Evolutionary conservation across 2,329 filamentous ascomycete species (phyloP), one percentile per base, ranked within the genome.

Genomic region (Pseudocercospora musae): DNA sequence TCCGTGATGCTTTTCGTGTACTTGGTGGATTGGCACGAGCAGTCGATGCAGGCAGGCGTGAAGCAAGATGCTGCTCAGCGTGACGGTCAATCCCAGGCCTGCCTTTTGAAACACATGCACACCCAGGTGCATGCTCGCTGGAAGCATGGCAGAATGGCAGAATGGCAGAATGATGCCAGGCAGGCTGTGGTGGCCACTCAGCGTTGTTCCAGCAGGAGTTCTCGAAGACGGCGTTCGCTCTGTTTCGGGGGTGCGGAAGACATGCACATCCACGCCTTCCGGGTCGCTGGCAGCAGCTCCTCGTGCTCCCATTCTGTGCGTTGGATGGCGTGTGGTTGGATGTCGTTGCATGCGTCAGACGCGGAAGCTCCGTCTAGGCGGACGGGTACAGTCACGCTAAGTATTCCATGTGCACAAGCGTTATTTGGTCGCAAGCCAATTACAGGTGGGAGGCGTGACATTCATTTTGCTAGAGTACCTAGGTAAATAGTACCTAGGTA

Each of bases 221-320:
- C 59, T 68, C 59, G 66, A 66, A 67, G 59, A 46, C 66, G 58
- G 67, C 62, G 49, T 58, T 65, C 63, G 65, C 7, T 64, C 57
- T 67, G 65, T 64, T 68, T 69, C 66, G 65, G 64, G 65, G 62
- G 46, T 58, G 46, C 59, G 57, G 59, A 57, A 57, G 65, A 62
- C n/a, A 57, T 58, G 54, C 62, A 62, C 63, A 63, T 57, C 58
- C 60, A 64, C 21, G 58, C 56, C 62, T 57, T 60, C 62, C 68
- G 64, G 60, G 65, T 64, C 25, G 66, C 56, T 50, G 60, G n/a
- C n/a, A n/a, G n/a, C n/a, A n/a, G n/a, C 62, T 57, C 40, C 37
- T 58, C 54, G 50, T 33, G 48, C 46, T 40, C 37, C 52, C 56
- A 25, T 53, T n/a, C 44, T 21, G 57, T 58, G 59, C 58, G 58